Evolutionary conservation across 805 yeast species (phyloP), one percentile per base, ranked within the genome.

Genomic region (Candida argentea): DNA sequence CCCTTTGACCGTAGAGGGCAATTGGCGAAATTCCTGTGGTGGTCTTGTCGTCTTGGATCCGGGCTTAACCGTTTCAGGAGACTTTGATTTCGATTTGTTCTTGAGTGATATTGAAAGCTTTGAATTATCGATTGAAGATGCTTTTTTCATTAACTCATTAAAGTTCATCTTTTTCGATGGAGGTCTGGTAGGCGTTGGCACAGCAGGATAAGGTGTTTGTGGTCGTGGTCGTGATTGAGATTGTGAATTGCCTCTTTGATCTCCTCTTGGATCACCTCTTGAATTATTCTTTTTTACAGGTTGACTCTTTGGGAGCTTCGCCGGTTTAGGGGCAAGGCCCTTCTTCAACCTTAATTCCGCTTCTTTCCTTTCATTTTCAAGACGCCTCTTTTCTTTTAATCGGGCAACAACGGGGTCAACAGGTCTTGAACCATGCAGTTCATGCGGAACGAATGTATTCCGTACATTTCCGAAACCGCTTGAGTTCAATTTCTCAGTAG

Each of bases 331-430:
- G 4, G 51, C 35, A 5, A 51, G 29, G 4, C 65, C 63, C 36
- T 49, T 56, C 37, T 51, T 53, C 27, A 41, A 50, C 26, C 55
- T 43, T 19, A 40, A 41, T 32, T 60, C 58, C 18, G 44, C 42
- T 26, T 57, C 59, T 29, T 57, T 49, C 24, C 57, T 57, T 20
- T 69, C 69, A 22, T 54, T 60, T 36, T 80, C 85, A 23, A 60
- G 51, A 34, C 72, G 57, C 44, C 89, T 57, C 3, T 76, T 71
- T 33, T 77, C 86, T 38, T 80, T 80, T 21, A 80, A 53, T 32
- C 79, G 51, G 20, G 71, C 73, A 6, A 80, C 83, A 4, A 84
- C 84, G 0, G 87, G 85, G 44, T 80, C 89, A 4, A 66, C 59
- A 14, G 53, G 47, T 28, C 61, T 31, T n/a, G n/a, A n/a, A n/a